Conservation (phyloP, 441 rosid species). For the Brassica balearica region DNA sequence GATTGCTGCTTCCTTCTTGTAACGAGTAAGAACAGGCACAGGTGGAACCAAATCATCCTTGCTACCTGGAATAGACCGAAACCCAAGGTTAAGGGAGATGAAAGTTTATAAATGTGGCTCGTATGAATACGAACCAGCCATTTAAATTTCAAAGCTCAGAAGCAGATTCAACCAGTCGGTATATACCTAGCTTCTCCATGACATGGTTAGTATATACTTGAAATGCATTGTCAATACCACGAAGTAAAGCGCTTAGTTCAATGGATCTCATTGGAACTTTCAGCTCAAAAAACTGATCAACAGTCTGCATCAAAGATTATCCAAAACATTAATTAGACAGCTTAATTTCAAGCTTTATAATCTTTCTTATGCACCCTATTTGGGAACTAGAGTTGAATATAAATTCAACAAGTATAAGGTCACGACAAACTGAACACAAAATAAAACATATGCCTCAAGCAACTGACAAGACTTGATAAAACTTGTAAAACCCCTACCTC, state of each 20-base stretch:
- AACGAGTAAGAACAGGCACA: constrained; percentile 92
- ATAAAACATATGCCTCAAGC: constrained; percentile 15
- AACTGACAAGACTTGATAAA: constrained; percentile 12
- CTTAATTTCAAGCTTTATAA: constrained; percentile 20
- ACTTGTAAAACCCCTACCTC: constrained; percentile 61
- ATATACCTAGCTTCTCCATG: constrained; percentile 75
- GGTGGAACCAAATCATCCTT: constrained; percentile 97
- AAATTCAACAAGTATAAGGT: constrained; percentile 3
- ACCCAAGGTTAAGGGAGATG: constrained; percentile 17
- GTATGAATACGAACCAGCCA: background rate
- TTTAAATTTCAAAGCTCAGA: constrained; percentile 14
- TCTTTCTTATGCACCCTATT: background rate
- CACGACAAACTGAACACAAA: constrained; percentile 4
- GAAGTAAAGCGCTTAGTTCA: constrained; percentile 76
- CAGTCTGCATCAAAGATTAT: constrained; percentile 78
- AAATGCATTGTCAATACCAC: constrained; percentile 95
- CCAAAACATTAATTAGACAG: constrained; percentile 27
- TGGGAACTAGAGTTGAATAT: constrained; percentile 2
- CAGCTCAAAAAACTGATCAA: constrained; percentile 90
- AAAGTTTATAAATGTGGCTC: constrained; percentile 20
- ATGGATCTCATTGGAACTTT: constrained; percentile 91
- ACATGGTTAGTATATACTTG: constrained; percentile 89
- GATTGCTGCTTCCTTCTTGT: constrained; percentile 87
- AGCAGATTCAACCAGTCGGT: constrained; percentile 22
- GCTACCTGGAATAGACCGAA: constrained; percentile 60